Evolutionary conservation across 2,329 filamentous ascomycete species (phyloP).

Genomic region (Whalleya microplaca): DNA sequence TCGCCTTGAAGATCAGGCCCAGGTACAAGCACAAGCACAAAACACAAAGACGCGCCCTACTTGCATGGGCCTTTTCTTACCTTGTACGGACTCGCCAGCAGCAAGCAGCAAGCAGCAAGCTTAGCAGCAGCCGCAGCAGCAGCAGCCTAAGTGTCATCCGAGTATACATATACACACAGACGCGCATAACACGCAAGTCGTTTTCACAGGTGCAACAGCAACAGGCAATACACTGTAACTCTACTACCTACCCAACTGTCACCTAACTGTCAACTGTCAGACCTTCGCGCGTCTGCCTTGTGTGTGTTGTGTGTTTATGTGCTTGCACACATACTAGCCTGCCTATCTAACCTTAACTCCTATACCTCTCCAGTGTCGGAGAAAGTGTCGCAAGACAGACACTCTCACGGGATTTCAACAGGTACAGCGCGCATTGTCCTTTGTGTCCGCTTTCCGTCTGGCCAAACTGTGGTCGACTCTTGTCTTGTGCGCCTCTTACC

Average conservation of each 20-base stretch:
- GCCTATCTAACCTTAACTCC: neutral
- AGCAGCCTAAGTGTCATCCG: too few relatives aligned
- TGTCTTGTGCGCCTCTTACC: conserved; percentile 11
- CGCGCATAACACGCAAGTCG: neutral
- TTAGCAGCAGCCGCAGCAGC: too few relatives aligned
- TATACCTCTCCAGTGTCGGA: neutral
- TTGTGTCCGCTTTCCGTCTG: conserved; percentile 8
- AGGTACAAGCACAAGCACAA: conserved; percentile 20
- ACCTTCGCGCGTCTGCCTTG: too few relatives aligned
- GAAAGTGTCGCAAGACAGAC: conserved; percentile 11
- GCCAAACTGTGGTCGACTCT: neutral
- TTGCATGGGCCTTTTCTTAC: conserved; percentile 13
- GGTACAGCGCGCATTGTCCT: conserved; percentile 15
- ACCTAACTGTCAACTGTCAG: too few relatives aligned
- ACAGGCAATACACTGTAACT: neutral
- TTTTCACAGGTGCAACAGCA: conserved; percentile 10
- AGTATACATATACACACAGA: conserved; percentile 4
- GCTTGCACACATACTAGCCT: conserved; percentile 2
- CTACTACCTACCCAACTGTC: conserved; percentile 1
- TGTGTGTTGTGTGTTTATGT: neutral
- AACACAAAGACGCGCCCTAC: conserved; percentile 17
- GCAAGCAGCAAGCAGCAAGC: too few relatives aligned
- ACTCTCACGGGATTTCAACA: neutral
- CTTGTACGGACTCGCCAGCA: neutral
- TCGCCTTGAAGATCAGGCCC: conserved; percentile 19